These are phyloP conservation scores for Psilocybe cubensis DNA, from an alignment of 768 basidiomycete genomes.

Conservation along the genomic window DNA sequence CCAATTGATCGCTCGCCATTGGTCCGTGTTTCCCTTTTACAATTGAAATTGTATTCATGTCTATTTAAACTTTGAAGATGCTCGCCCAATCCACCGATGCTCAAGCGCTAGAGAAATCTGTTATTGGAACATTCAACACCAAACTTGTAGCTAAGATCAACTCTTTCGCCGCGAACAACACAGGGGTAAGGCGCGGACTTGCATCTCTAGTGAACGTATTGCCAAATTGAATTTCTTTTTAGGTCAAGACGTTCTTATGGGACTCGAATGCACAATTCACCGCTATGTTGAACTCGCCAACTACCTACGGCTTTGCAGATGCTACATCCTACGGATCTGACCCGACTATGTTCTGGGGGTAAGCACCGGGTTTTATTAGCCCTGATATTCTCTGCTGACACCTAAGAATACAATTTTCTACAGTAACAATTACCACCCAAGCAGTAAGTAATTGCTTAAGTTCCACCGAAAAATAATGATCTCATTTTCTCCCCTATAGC, in stretches of 20 bases:
- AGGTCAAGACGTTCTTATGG: constrained; percentile 54
- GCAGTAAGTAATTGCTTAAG: constrained; percentile 40
- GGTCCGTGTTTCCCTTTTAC: constrained; percentile 27
- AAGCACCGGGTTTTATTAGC: constrained; percentile 13
- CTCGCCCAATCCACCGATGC: constrained; percentile 42
- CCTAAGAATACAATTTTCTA: too few relatives aligned
- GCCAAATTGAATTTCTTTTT: neutral
- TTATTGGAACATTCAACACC: constrained; percentile 55
- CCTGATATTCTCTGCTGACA: too few relatives aligned
- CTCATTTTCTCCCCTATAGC: too few relatives aligned
- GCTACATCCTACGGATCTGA: constrained; percentile 47
- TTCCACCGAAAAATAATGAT: too few relatives aligned
- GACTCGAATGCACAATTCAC: constrained; percentile 54
- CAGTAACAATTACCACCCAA: constrained; percentile 60
- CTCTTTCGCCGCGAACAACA: constrained; percentile 45
- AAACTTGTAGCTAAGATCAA: constrained; percentile 45
- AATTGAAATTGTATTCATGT: neutral
- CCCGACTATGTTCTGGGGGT: constrained; percentile 59
- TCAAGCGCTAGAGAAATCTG: constrained; percentile 43
- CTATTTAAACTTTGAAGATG: constrained; percentile 49
- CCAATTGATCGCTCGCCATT: constrained; percentile 46
- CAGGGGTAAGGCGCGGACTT: constrained; percentile 41
- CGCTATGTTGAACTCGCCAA: constrained; percentile 49
- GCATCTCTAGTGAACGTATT: neutral
- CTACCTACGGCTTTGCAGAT: constrained; percentile 55